phyloP scores from a whole-genome alignment of 2,329 filamentous ascomycete species.

The Ilyonectria robusta region DNA sequence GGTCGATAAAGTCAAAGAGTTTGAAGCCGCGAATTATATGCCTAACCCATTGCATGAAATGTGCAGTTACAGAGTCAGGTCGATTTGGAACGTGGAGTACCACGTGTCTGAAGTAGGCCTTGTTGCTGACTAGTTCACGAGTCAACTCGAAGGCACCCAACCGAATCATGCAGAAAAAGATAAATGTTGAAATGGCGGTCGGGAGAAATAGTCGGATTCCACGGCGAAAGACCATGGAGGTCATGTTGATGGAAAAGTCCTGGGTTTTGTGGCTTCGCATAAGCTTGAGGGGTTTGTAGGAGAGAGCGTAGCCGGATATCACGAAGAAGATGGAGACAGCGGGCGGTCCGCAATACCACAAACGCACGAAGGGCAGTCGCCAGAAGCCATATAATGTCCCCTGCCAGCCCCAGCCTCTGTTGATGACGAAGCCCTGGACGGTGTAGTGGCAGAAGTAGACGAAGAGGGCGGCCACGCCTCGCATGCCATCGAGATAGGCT shows the following conservation, averaged over 20 bases:
- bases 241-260: constrained; percentile 60
- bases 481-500: constrained; percentile 71
- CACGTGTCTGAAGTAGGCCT: constrained; percentile 54
- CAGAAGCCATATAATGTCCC: constrained; percentile 61
- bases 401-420: constrained; percentile 63
- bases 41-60: constrained; percentile 62
- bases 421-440: constrained; percentile 66
- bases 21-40: neutral
- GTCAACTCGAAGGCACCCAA: constrained; percentile 64
- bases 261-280: constrained; percentile 53
- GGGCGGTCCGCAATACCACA: constrained; percentile 68
- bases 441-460: constrained; percentile 71
- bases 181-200: constrained; percentile 63
- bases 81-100: constrained; percentile 56
- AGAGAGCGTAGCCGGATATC: constrained; percentile 73
- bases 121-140: constrained; percentile 59
- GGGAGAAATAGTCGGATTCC: constrained; percentile 67
- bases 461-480: constrained; percentile 68
- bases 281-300: constrained; percentile 65
- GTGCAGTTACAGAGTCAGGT: constrained; percentile 54
- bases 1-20: constrained; percentile 43
- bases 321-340: constrained; percentile 75
- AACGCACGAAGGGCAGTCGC: constrained; percentile 67
- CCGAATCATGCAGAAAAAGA: constrained; percentile 61
- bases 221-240: constrained; percentile 66